Evolutionary conservation across 1,284 basidiomycete genomes (phyloP).

Genomic region (Tilletiaria anomala): DNA sequence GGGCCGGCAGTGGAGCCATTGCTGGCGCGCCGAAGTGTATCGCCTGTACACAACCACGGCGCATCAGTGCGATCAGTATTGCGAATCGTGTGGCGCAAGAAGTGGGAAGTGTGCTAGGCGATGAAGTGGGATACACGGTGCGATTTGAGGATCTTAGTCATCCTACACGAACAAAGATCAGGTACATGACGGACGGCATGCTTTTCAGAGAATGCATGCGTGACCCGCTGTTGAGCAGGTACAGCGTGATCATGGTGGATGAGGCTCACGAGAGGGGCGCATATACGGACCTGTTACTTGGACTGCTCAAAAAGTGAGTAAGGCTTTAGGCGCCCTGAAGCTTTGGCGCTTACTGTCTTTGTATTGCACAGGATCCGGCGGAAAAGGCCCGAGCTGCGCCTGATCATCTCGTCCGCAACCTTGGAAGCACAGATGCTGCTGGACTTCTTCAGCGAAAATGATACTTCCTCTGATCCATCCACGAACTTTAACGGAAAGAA

Average conservation of each 20-base stretch:
- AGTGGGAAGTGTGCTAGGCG: constrained; percentile 49
- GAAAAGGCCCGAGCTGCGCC: constrained; percentile 70
- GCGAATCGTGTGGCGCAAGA: constrained; percentile 40
- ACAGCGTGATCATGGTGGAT: constrained; percentile 42
- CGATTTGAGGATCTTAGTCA: constrained; percentile 40
- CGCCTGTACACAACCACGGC: constrained; percentile 38
- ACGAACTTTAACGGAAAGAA: too few relatives aligned
- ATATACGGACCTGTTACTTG: constrained; percentile 41
- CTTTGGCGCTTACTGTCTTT: not conserved
- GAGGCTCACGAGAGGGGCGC: constrained; percentile 42
- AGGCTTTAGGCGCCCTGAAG: not conserved
- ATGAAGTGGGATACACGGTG: constrained; percentile 53
- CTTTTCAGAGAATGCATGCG: constrained; percentile 27
- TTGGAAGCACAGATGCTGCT: constrained; percentile 75
- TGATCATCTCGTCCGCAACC: constrained; percentile 89
- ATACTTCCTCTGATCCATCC: too few relatives aligned
- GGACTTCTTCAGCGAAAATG: constrained; percentile 61
- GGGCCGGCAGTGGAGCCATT: constrained; percentile 31
- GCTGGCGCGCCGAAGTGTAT: constrained; percentile 18
- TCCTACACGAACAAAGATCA: constrained; percentile 33
- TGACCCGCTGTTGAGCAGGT: constrained; percentile 25
- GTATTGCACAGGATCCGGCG: constrained; percentile 50
- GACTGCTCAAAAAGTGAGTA: constrained; percentile 43
- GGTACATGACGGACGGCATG: constrained; percentile 31
- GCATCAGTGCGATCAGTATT: constrained; percentile 38